phyloP scores from a whole-genome alignment of 306 rosid genomes.

The Casuarina equisetifolia region DNA sequence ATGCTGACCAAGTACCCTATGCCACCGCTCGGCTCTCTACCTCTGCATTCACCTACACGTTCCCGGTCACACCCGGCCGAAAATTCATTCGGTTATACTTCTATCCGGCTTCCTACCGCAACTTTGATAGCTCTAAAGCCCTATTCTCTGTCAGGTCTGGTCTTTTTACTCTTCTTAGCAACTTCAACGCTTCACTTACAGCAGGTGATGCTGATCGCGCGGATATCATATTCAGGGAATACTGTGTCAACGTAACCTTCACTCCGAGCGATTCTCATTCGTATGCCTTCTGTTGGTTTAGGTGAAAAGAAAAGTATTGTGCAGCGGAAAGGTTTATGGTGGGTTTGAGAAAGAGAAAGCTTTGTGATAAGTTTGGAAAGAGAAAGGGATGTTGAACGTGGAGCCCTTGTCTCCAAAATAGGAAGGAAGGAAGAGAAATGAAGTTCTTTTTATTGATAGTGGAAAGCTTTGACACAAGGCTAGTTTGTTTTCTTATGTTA shows the following conservation, averaged over 20 bases:
- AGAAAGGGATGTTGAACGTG: too few species aligned
- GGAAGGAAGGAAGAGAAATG: too few species aligned
- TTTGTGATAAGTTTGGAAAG: too few species aligned
- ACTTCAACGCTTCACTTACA: conserved; percentile 44
- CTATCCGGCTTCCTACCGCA: conserved; percentile 32
- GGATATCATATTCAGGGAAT: conserved; percentile 28
- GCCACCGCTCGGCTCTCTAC: conserved; percentile 36
- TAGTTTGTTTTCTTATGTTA: too few species aligned
- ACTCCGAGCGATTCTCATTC: conserved; percentile 27
- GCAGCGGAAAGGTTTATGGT: too few species aligned
- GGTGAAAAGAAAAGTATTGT: too few species aligned
- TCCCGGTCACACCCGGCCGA: conserved; percentile 37
- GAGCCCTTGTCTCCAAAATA: too few species aligned
- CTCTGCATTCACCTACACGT: conserved; percentile 38
- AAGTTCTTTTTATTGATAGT: too few species aligned
- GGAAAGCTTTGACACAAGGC: too few species aligned
- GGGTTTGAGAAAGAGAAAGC: too few species aligned
- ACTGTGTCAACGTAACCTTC: conserved; percentile 28
- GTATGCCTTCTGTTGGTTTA: too few species aligned
- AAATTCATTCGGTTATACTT: conserved; percentile 48
- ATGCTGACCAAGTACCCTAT: conserved; percentile 35
- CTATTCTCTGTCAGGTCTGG: conserved; percentile 33
- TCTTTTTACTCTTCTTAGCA: conserved; percentile 37
- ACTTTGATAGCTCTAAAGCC: conserved; percentile 25
- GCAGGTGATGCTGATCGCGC: neutral